Base-by-base conservation (phyloP, 192 early-diverging fungal genomes). In the Backusella tarrabulga region DNA sequence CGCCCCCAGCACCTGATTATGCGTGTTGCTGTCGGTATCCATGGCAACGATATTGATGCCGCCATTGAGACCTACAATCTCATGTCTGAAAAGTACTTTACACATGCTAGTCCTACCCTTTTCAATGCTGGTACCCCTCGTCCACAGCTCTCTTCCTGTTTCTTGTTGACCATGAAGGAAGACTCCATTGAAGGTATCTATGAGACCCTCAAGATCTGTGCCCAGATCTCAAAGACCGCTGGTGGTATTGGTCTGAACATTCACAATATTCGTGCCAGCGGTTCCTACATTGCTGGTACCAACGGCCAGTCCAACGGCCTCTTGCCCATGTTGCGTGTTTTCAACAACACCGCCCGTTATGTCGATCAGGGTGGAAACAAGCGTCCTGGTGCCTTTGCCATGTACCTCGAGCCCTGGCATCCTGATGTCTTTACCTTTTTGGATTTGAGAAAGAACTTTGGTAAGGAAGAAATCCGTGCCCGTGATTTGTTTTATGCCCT, bases 361-460 rank as follows among this genome's bases (percentile, higher is more conserved):
- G 97, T 99, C n/a, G 96, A 98, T 87, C 98, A 99, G 86, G 98
- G 98, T 71, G 98, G 97, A 40, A 98, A 98, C 89, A 99, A 98
- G 89, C 93, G 97, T 34, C 96, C 96, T 1, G 97, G 98, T 17
- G 96, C 96, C 5, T 98, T 99, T 90, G 98, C 98, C 72, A 92
- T 99, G 80, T 99, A 99, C 87, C 87, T 99, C 40, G 98, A 99
- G 85, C 96, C 97, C 19, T 99, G 98, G 98, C 98, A 99, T 82
- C 89, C 98, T 11, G 98, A 99, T 82, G 88, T 99, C 21, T 99
- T 99, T 80, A 93, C 93, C 73, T 99, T 99, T 83, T 84, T 99
- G 73, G 98, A 99, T 77, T 84, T 99, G 79, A 91, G 92, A 80
- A 97, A 97, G 91, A 99, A 99, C 88, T 94, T 95, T 71, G 98